These are phyloP conservation scores for Fraxinus americana DNA, from an alignment of 257 asterid genomes.

Conservation along the genomic window DNA sequence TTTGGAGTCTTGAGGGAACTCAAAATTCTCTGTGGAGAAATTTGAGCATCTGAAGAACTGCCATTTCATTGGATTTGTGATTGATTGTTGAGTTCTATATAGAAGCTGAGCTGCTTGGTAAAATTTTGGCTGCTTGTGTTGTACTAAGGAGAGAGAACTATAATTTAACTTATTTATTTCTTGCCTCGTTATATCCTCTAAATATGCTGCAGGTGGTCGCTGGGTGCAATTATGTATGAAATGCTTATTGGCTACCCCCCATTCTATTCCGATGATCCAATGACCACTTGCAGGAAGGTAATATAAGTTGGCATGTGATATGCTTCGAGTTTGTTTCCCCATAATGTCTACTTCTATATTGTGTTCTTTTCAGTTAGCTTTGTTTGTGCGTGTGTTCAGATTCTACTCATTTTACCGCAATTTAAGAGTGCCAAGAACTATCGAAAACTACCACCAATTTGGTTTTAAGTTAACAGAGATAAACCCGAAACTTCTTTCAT, in stretches of 20 bases:
- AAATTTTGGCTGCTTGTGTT: too few species aligned
- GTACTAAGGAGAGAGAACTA: too few species aligned
- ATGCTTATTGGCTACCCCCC: conserved; percentile 63
- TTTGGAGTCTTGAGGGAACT: background rate
- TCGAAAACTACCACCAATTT: background rate
- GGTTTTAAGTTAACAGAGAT: background rate
- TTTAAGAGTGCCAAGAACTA: background rate
- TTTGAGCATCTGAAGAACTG: background rate
- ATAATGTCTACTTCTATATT: conserved; percentile 10
- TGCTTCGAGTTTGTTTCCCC: background rate
- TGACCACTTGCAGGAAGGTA: conserved; percentile 59
- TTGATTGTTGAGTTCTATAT: background rate
- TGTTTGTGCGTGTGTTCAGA: conserved; percentile 6
- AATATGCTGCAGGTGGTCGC: conserved; percentile 54
- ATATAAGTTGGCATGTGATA: background rate
- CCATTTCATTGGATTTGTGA: background rate
- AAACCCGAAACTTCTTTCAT: conserved; percentile 6
- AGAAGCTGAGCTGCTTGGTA: background rate
- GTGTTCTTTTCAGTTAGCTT: background rate
- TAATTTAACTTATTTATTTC: background rate
- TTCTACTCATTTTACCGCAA: background rate
- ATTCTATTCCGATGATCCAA: conserved; percentile 52
- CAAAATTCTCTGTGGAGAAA: background rate
- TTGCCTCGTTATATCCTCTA: conserved; percentile 11
- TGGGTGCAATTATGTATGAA: conserved; percentile 60